Conservation (phyloP, 2,329 filamentous ascomycete genomes). For the Exophiala sp. region DNA sequence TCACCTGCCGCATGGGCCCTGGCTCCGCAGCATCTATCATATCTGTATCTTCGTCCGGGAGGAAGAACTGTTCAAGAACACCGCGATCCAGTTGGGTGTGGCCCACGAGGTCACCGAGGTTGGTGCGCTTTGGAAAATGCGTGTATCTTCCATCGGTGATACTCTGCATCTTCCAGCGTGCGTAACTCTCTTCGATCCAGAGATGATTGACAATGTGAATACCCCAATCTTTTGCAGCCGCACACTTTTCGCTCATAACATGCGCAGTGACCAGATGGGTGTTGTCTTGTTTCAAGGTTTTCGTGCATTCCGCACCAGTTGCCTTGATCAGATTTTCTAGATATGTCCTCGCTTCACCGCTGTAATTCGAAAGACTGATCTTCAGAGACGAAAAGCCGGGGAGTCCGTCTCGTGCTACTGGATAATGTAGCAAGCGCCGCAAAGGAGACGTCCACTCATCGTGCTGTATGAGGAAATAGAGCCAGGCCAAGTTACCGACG, state of each 20-base stretch:
- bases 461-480: conserved; percentile 84
- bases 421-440: conserved; percentile 81
- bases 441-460: conserved; percentile 85
- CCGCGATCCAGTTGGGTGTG: conserved; percentile 75
- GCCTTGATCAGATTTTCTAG: conserved; percentile 85
- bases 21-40: conserved; percentile 18
- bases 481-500: conserved; percentile 88
- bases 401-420: conserved; percentile 68
- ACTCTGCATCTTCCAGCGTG: conserved; percentile 70
- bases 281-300: conserved; percentile 91
- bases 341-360: conserved; percentile 86
- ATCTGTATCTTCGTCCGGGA: conserved; percentile 35
- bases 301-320: conserved; percentile 81
- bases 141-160: conserved; percentile 70
- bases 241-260: conserved; percentile 83
- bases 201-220: conserved; percentile 87
- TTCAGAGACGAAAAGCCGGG: conserved; percentile 68
- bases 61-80: conserved; percentile 65
- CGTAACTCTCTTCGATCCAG: conserved; percentile 96
- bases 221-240: conserved; percentile 86
- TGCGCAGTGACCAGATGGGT: conserved; percentile 93
- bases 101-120: conserved; percentile 86
- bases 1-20: conserved; percentile 34
- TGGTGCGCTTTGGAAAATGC: conserved; percentile 81
- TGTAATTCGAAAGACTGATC: conserved; percentile 94